Percentiles rank a stretch among this genome's conserved stretches.
phyloP scores from a whole-genome alignment of 306 rosid species.

The Sphenostylis stenocarpa region DNA sequence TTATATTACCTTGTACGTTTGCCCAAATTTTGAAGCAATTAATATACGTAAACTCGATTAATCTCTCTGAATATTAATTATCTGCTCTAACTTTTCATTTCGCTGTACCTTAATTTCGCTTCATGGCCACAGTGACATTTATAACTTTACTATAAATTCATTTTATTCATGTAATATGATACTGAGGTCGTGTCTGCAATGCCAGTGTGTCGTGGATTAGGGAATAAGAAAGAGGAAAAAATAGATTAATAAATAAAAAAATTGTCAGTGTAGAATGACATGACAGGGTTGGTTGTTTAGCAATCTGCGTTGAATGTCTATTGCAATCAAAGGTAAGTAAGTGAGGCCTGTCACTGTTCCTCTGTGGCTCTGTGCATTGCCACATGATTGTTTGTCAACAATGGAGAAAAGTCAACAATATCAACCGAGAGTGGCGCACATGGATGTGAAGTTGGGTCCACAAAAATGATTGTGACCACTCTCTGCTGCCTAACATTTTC shows the following conservation, averaged over 20 bases:
- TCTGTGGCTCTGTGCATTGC: neutral
- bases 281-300: neutral
- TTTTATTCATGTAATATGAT: too few species aligned
- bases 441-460: constrained; percentile 23
- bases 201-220: neutral
- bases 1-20: neutral
- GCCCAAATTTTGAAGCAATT: neutral
- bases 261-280: too few species aligned
- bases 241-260: neutral
- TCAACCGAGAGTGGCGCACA: constrained; percentile 8
- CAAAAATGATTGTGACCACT: constrained; percentile 40
- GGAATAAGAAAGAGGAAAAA: neutral
- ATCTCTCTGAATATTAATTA: neutral
- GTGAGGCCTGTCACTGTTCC: neutral
- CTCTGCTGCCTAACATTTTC: constrained; percentile 11
- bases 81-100: neutral
- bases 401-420: neutral
- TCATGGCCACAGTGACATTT: too few species aligned
- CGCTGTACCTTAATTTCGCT: neutral
- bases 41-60: neutral
- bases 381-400: constrained; percentile 1
- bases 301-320: neutral
- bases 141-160: too few species aligned
- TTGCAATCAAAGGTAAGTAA: neutral
- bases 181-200: too few species aligned